phyloP scores from a whole-genome alignment of 1,284 basidiomycete genomes.

The Pterulicium gracile region DNA sequence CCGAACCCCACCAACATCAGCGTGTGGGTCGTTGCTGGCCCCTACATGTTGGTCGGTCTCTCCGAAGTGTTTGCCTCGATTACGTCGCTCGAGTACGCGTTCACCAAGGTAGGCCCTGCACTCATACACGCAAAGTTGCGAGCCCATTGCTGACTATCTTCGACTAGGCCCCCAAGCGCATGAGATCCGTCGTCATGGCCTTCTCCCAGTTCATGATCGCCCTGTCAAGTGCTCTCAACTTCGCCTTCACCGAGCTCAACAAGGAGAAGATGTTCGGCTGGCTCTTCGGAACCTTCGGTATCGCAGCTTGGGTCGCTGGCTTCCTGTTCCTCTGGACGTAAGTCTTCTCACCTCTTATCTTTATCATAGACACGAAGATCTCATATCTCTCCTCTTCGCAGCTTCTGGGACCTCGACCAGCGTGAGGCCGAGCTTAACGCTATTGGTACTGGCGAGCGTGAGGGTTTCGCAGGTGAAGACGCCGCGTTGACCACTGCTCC shows the following conservation, averaged over 20 bases:
- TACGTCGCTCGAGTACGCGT: constrained; percentile 52
- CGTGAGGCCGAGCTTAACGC: constrained; percentile 33
- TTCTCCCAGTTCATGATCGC: constrained; percentile 45
- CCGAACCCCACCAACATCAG: constrained; percentile 29
- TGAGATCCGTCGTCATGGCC: constrained; percentile 45
- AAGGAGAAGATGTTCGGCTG: constrained; percentile 29
- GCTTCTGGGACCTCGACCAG: constrained; percentile 40
- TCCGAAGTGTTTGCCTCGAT: constrained; percentile 57
- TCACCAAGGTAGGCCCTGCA: constrained; percentile 37
- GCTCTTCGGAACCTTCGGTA: constrained; percentile 34
- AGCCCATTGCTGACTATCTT: neutral
- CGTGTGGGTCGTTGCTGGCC: constrained; percentile 40
- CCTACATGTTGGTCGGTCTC: constrained; percentile 38
- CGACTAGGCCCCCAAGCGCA: constrained; percentile 37
- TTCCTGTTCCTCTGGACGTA: constrained; percentile 31
- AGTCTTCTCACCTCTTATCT: constrained; percentile 9
- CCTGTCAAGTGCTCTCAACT: constrained; percentile 34
- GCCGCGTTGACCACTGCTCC: constrained; percentile 2
- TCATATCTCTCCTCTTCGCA: constrained; percentile 21
- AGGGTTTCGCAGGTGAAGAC: constrained; percentile 21
- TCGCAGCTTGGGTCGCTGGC: constrained; percentile 36
- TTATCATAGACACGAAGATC: neutral
- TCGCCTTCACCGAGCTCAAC: constrained; percentile 31
- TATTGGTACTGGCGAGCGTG: constrained; percentile 29
- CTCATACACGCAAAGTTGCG: too few species aligned